Percentiles rank a stretch among this genome's conserved stretches.
phyloP scores from a whole-genome alignment of 441 rosid genomes.

The Hura crepitans region DNA sequence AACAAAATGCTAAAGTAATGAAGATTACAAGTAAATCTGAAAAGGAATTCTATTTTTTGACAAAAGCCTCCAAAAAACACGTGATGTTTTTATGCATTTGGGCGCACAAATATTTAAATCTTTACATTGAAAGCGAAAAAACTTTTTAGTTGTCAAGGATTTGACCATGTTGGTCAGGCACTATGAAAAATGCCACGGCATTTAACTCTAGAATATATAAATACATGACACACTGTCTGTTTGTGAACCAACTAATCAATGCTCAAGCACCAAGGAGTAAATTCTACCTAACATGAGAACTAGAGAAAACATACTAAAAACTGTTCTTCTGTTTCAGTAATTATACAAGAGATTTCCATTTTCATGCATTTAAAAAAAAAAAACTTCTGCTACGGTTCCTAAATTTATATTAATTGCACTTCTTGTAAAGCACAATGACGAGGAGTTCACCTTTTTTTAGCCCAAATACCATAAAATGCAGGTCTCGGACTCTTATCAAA shows the following conservation, averaged over 20 bases:
- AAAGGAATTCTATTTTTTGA: background rate
- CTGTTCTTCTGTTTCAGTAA: background rate
- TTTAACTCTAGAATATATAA: background rate
- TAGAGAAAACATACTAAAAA: background rate
- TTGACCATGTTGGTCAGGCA: background rate
- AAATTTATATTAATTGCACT: background rate
- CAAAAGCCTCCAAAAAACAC: background rate
- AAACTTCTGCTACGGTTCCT: background rate
- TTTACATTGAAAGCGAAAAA: background rate
- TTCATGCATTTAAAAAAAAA: background rate
- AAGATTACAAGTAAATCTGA: background rate
- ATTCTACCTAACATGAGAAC: background rate
- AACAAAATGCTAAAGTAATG: background rate
- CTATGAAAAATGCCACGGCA: background rate
- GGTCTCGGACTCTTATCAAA: slow-evolving; percentile 81
- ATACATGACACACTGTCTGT: background rate
- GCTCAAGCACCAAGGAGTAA: background rate
- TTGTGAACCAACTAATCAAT: background rate
- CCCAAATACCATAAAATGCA: slow-evolving; percentile 91
- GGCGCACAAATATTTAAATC: background rate
- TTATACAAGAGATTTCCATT: background rate
- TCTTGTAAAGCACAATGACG: background rate
- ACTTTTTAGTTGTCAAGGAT: background rate
- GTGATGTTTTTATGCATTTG: background rate
- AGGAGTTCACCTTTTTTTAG: slow-evolving; percentile 56